These are phyloP conservation scores for Aspergillus melleus DNA, from an alignment of 2,329 filamentous ascomycete genomes.

Conservation along the genomic window DNA sequence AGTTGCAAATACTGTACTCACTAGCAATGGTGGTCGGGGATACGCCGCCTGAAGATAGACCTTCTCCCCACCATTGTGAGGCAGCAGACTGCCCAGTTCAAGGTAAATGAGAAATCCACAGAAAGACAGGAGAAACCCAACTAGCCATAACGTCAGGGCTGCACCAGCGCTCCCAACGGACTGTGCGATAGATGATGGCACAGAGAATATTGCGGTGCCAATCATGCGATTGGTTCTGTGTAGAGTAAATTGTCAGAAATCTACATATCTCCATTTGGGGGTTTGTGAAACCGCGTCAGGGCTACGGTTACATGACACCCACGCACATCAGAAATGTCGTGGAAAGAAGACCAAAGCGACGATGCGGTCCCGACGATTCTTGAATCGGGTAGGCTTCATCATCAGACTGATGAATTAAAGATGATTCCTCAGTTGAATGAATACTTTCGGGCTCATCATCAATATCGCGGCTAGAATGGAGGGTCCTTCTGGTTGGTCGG, in stretches of 20 bases:
- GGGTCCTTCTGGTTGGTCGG: neutral
- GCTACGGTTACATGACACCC: neutral
- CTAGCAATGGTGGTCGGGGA: constrained; percentile 59
- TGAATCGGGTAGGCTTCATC: neutral
- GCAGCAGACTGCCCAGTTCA: constrained; percentile 68
- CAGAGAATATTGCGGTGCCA: constrained; percentile 69
- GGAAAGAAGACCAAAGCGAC: constrained; percentile 2
- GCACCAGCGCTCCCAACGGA: constrained; percentile 66
- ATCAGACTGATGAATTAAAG: neutral
- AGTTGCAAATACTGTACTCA: constrained; percentile 62
- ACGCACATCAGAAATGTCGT: constrained; percentile 7
- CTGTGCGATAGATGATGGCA: constrained; percentile 63
- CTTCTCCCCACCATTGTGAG: constrained; percentile 66
- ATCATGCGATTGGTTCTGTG: constrained; percentile 52
- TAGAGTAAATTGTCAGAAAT: neutral
- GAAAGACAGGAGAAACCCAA: constrained; percentile 60
- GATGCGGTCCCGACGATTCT: neutral
- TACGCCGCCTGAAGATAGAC: constrained; percentile 70
- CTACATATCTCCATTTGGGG: neutral
- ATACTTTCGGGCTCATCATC: neutral
- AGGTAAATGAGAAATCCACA: constrained; percentile 62
- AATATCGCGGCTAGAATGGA: neutral
- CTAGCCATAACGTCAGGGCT: constrained; percentile 61
- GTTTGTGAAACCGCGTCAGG: neutral
- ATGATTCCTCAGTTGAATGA: neutral